These are phyloP conservation scores for Stephanodiscus minutulus DNA, from an alignment of 108 stramenopile genomes.

Conservation along the genomic window DNA sequence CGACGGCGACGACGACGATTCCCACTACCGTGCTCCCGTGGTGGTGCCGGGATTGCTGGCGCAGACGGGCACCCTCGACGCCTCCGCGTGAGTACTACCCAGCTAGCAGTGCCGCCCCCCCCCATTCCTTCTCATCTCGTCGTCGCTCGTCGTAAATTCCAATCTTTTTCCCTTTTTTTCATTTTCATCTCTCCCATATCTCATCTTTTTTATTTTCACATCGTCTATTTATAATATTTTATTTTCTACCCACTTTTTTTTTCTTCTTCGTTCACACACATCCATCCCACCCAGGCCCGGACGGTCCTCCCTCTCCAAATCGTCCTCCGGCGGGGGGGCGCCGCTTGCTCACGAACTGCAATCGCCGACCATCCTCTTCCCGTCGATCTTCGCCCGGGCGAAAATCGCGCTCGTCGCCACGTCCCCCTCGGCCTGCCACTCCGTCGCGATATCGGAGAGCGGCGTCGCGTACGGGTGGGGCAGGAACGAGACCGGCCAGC, in stretches of 20 bases:
- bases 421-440: constrained; percentile 69
- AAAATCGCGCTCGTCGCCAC: constrained; percentile 59
- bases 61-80: constrained; percentile 86
- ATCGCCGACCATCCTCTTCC: constrained; percentile 58
- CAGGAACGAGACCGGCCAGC: constrained; percentile 66
- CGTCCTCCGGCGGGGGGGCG: too few relatives aligned
- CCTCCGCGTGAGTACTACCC: constrained; percentile 39
- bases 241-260: too few relatives aligned
- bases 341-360: constrained; percentile 60
- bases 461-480: constrained; percentile 87
- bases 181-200: too few relatives aligned
- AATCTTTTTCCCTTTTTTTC: too few relatives aligned
- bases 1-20: constrained; percentile 1
- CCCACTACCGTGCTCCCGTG: too few relatives aligned
- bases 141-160: too few relatives aligned
- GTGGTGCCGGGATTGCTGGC: constrained; percentile 57
- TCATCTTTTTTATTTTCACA: too few relatives aligned
- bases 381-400: constrained; percentile 36
- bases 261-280: too few relatives aligned
- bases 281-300: constrained; percentile 19
- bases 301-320: constrained; percentile 30
- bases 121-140: constrained; percentile 17
- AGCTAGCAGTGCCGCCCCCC: constrained; percentile 37
- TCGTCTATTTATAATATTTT: too few relatives aligned
- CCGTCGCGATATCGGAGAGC: constrained; percentile 63